phyloP scores from a whole-genome alignment of 345 rosid genomes.

The Alliaria petiolata region DNA sequence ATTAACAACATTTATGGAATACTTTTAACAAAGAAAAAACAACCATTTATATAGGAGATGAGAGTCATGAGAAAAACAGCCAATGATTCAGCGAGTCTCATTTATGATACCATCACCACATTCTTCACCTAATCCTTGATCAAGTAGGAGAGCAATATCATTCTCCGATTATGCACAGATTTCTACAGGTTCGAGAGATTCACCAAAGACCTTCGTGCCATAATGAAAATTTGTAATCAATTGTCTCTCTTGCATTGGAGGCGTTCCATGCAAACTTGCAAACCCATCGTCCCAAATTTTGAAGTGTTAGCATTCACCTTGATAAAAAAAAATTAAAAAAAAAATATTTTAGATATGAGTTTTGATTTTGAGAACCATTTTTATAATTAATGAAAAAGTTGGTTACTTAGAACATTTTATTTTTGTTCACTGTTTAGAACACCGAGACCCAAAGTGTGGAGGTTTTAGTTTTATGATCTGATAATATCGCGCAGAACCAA shows the following conservation, averaged over 20 bases:
- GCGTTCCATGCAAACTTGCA: background rate
- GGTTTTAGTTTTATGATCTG: background rate
- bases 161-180: background rate
- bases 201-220: background rate
- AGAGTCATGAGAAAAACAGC: background rate
- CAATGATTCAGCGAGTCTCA: background rate
- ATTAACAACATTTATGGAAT: background rate
- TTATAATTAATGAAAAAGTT: background rate
- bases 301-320: background rate
- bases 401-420: background rate
- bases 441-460: background rate
- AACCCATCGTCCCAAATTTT: background rate
- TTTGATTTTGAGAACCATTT: background rate
- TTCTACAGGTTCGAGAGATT: background rate
- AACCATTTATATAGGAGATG: background rate
- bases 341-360: background rate
- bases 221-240: background rate
- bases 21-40: background rate
- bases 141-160: constrained; percentile 2
- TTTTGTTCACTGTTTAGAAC: background rate
- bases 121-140: background rate
- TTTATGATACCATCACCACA: background rate
- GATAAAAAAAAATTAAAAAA: background rate
- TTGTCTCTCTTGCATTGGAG: background rate
- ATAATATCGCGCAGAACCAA: background rate